Evolutionary conservation across 2,329 filamentous ascomycete genomes (phyloP), one percentile per base, ranked within the genome.

Genomic region (Monosporascus sp.): DNA sequence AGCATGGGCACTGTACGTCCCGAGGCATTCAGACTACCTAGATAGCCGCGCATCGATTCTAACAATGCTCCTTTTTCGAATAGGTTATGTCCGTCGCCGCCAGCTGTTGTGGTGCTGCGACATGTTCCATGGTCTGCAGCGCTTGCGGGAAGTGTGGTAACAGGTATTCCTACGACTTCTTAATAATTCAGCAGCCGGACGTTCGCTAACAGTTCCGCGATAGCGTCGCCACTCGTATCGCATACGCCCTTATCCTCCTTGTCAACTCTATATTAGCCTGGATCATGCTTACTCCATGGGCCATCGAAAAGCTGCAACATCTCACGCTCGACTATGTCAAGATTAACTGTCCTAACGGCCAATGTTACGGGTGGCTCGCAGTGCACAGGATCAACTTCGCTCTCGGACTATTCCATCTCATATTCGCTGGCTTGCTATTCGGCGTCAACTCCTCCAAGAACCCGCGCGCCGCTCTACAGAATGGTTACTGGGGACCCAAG

Each of bases 201-300:
- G 39, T 41, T 44, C 45, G 54, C 58, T 60, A 51, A 63, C 38
- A 35, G 22, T 6, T 41, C 18, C 37, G 44, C 24, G 15, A 37
- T 62, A 95, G 91, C 74, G 92, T 97, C 75, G 92, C 92, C 52
- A 99, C 94, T 61, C 90, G 94, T 77, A 95, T 97, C 75, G 93
- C 89, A 66, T 97, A 96, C 70, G 92, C 94, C 59, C 83, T 97
- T 66, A 87, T 99, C 58, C 88, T 99, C 52, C 85, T 99, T 60
- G 75, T 97, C 72, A 99, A 99, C 80, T 97, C 93, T 54, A 96
- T 97, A 59, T 71, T 97, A 49, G 93, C 94, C 37, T 99, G 94
- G 94, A 90, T 99, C 63, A 96, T 97, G 90, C 90, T 99, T 75
- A 99, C 94, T 22, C 90, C 91, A 50, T 99, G 94, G 94, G 94